These are phyloP conservation scores for Eucalyptus grandis DNA, from an alignment of 345 rosid species.

Conservation along the genomic window DNA sequence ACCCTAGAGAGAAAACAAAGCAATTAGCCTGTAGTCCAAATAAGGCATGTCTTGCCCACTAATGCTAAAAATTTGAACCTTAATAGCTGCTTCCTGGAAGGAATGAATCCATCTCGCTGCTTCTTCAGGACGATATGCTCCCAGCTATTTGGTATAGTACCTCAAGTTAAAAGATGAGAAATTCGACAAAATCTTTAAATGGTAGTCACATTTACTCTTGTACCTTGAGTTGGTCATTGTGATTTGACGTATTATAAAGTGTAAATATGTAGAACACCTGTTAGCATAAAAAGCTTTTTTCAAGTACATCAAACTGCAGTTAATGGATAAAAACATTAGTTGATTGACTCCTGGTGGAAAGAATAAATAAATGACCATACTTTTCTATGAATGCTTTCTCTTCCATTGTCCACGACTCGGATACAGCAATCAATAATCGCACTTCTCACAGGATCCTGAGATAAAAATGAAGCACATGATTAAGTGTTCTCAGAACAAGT, in stretches of 20 bases:
- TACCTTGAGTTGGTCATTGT: slow-evolving; percentile 92
- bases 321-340: neutral
- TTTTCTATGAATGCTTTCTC: slow-evolving; percentile 88
- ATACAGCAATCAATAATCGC: slow-evolving; percentile 78
- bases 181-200: neutral
- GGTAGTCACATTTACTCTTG: neutral
- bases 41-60: neutral
- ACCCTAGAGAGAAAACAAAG: slow-evolving; percentile 32
- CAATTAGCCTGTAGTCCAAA: neutral
- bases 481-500: neutral
- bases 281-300: slow-evolving; percentile 6
- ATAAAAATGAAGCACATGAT: neutral
- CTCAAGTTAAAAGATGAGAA: neutral
- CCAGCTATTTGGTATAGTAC: slow-evolving; percentile 39
- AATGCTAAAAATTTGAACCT: slow-evolving; percentile 25
- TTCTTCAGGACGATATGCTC: slow-evolving; percentile 94
- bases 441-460: slow-evolving; percentile 69
- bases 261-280: slow-evolving; percentile 90
- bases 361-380: slow-evolving; percentile 19
- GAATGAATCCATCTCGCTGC: slow-evolving; percentile 94
- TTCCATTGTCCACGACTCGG: slow-evolving; percentile 86
- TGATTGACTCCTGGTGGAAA: neutral
- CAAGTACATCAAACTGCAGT: neutral
- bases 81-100: slow-evolving; percentile 66
- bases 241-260: slow-evolving; percentile 76